phyloP scores from a whole-genome alignment of 345 rosid species.

The Bruguiera sexangula region DNA sequence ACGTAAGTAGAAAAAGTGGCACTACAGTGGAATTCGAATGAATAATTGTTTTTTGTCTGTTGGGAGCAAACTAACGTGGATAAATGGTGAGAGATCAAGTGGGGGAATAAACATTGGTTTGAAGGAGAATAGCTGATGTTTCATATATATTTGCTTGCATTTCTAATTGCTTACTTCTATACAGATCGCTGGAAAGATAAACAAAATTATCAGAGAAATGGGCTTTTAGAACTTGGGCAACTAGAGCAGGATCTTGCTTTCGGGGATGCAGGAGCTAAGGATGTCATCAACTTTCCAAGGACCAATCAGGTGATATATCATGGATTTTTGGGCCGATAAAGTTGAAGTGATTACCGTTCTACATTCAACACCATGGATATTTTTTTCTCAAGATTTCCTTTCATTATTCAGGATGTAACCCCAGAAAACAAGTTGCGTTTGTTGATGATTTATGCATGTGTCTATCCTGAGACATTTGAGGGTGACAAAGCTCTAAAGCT shows the following conservation, averaged over 20 bases:
- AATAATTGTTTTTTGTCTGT: too few relatives aligned
- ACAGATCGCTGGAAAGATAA: constrained; percentile 87
- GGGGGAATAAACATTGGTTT: too few relatives aligned
- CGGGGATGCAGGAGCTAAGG: constrained; percentile 91
- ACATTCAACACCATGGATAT: background rate
- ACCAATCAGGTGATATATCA: constrained; percentile 51
- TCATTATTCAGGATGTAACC: constrained; percentile 50
- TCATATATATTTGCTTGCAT: background rate
- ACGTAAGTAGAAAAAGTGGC: too few relatives aligned
- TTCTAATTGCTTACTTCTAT: constrained; percentile 8
- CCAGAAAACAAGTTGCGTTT: constrained; percentile 83
- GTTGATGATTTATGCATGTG: constrained; percentile 80
- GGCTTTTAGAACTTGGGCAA: constrained; percentile 85
- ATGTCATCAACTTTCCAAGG: constrained; percentile 75
- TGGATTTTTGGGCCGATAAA: constrained; percentile 1
- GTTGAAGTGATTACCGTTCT: background rate
- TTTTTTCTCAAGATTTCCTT: constrained; percentile 1
- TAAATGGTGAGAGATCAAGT: too few relatives aligned
- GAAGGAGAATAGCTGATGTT: too few relatives aligned
- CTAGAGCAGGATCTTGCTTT: constrained; percentile 97
- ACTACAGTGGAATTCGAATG: too few relatives aligned
- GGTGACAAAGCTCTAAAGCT: constrained; percentile 83
- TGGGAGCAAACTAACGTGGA: too few relatives aligned
- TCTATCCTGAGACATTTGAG: constrained; percentile 90
- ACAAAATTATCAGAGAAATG: constrained; percentile 59